Conservation (phyloP, 805 yeast species). For the Candida coleopterorum region DNA sequence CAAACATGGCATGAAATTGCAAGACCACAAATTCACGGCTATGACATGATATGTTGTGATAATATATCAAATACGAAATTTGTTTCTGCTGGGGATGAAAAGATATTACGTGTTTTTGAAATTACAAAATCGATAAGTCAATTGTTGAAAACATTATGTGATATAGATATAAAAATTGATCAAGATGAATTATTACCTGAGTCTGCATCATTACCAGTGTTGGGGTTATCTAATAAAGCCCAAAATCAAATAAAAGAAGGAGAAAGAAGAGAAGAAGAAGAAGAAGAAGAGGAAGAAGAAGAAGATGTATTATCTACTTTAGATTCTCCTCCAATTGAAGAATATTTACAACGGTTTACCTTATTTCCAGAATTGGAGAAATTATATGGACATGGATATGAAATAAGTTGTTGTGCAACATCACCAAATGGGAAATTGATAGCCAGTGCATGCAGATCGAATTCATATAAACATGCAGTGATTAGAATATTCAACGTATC, state of each 20-base stretch:
- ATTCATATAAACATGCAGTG: conserved; percentile 78
- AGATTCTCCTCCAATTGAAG: conserved; percentile 75
- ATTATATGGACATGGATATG: conserved; percentile 96
- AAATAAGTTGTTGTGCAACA: conserved; percentile 72
- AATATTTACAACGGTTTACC: conserved; percentile 84
- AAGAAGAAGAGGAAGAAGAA: conserved; percentile 37
- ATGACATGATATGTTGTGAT: conserved; percentile 83
- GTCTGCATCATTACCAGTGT: conserved; percentile 85
- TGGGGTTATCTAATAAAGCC: conserved; percentile 91
- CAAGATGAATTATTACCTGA: conserved; percentile 50
- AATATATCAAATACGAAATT: conserved; percentile 57
- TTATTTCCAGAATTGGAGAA: conserved; percentile 95
- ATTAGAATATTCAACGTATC: conserved; percentile 66
- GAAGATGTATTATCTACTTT: conserved; percentile 46
- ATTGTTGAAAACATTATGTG: conserved; percentile 53
- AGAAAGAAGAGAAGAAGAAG: conserved; percentile 31
- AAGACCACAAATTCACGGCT: conserved; percentile 97
- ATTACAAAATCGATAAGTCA: conserved; percentile 76
- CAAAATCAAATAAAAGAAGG: conserved; percentile 44
- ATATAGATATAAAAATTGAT: conserved; percentile 25
- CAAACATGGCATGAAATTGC: conserved; percentile 85
- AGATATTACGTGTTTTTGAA: conserved; percentile 81
- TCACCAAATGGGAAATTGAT: conserved; percentile 58
- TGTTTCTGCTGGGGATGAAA: conserved; percentile 95
- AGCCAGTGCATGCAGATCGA: conserved; percentile 91